phyloP scores from a whole-genome alignment of 139 green algal genomes.

The Desmodesmus armatus region DNA sequence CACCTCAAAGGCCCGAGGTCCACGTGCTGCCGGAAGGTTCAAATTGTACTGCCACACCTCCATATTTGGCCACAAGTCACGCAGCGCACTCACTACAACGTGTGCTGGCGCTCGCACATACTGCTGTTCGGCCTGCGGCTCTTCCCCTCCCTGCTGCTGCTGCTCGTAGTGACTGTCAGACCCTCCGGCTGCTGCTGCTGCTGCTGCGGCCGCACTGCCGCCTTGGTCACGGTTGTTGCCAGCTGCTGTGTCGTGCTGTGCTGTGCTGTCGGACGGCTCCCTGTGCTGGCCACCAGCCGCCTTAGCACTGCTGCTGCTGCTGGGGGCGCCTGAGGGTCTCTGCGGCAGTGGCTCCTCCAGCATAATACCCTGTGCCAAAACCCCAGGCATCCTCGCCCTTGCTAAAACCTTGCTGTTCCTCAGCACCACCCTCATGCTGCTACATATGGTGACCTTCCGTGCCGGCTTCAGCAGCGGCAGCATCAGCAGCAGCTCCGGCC shows the following conservation, averaged over 20 bases:
- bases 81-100: conserved; percentile 32
- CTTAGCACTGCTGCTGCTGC: conserved; percentile 31
- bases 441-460: background rate
- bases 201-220: background rate
- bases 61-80: conserved; percentile 21
- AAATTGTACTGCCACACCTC: conserved; percentile 50
- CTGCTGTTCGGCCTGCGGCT: conserved; percentile 18
- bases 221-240: background rate
- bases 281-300: no score
- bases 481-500: conserved; percentile 16
- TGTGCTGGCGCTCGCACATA: conserved; percentile 37
- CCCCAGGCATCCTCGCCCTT: background rate
- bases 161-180: background rate
- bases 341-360: conserved; percentile 35
- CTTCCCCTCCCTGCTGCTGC: background rate
- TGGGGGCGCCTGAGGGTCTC: background rate
- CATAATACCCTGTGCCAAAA: conserved; percentile 29
- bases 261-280: no score
- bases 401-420: conserved; percentile 28
- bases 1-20: no score
- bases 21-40: conserved; percentile 27
- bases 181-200: background rate
- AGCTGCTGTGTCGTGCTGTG: no score
- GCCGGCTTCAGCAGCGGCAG: background rate
- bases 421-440: conserved; percentile 37